Percentiles rank a stretch among this genome's conserved stretches.
phyloP scores from a whole-genome alignment of 2,329 filamentous ascomycete species.

The Clonostachys byssicola region DNA sequence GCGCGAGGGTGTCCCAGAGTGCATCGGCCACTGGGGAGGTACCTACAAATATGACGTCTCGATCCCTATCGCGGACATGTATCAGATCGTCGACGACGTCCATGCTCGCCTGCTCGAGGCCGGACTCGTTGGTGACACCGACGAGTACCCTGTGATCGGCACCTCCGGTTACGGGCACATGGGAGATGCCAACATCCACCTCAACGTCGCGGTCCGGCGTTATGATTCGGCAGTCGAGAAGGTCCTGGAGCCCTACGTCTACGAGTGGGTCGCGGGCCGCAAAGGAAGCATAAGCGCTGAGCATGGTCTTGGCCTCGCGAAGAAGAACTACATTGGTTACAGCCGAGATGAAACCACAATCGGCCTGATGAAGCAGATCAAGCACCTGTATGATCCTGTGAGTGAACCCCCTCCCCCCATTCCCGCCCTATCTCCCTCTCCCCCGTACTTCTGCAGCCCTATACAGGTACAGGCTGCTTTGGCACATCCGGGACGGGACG shows the following conservation, averaged over 20 bases:
- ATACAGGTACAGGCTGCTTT: background rate
- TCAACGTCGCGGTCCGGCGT: constrained; percentile 79
- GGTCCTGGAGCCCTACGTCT: constrained; percentile 88
- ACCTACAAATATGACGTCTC: constrained; percentile 99
- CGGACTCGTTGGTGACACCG: constrained; percentile 73
- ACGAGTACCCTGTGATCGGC: constrained; percentile 74
- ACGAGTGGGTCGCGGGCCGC: constrained; percentile 89
- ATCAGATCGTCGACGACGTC: constrained; percentile 83
- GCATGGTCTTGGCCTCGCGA: constrained; percentile 88
- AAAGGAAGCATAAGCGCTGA: constrained; percentile 95
- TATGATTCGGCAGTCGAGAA: constrained; percentile 88
- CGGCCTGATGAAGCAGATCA: constrained; percentile 90
- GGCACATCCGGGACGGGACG: background rate
- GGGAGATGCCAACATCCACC: constrained; percentile 92
- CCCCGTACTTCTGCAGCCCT: background rate
- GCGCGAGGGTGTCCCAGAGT: constrained; percentile 90
- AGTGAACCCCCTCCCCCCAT: constrained; percentile 26
- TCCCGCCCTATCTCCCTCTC: background rate
- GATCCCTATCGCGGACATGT: constrained; percentile 84
- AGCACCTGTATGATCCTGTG: constrained; percentile 90
- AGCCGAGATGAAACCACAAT: constrained; percentile 86
- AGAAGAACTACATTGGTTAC: constrained; percentile 94
- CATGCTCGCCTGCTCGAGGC: constrained; percentile 66
- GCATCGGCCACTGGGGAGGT: constrained; percentile 83
- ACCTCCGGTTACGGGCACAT: constrained; percentile 98